phyloP scores from a whole-genome alignment of 2,329 filamentous ascomycete species.

The Annulohypoxylon truncatum region DNA sequence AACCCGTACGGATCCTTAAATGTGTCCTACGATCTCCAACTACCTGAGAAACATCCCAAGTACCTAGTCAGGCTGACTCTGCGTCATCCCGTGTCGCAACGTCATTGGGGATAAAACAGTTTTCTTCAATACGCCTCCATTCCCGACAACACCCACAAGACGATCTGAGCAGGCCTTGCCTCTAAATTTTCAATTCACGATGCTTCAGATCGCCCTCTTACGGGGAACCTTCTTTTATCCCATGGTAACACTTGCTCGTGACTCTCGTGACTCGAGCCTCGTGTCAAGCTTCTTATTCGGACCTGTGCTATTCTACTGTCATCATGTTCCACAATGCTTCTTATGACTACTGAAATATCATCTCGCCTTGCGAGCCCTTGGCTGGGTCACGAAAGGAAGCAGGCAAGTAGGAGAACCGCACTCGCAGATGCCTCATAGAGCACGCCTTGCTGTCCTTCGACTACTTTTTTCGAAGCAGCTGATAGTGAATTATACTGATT shows the following conservation, averaged over 20 bases:
- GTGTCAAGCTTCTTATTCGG: constrained; percentile 9
- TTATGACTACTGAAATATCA: constrained; percentile 1
- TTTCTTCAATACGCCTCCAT: not conserved
- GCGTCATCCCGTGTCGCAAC: not conserved
- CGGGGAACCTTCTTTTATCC: not conserved
- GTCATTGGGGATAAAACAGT: not conserved
- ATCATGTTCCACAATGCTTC: constrained; percentile 22
- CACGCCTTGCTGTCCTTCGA: not conserved
- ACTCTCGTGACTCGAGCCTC: constrained; percentile 23
- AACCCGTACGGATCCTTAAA: not conserved
- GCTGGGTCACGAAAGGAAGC: not conserved
- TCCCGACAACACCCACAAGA: not conserved
- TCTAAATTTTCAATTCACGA: not conserved
- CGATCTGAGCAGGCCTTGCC: not conserved
- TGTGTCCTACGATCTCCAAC: not conserved
- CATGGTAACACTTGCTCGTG: constrained; percentile 30
- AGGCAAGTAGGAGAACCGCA: not conserved
- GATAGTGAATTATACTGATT: not conserved
- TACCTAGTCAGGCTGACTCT: not conserved
- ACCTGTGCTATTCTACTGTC: constrained; percentile 11
- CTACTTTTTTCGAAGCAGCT: not conserved
- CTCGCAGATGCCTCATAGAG: not conserved
- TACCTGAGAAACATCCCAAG: not conserved
- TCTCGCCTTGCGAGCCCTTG: not conserved
- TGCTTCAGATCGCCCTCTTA: not conserved